Evolutionary conservation across 192 early-diverging fungal species (phyloP).

Genomic region (Linnemannia schmuckeri): DNA sequence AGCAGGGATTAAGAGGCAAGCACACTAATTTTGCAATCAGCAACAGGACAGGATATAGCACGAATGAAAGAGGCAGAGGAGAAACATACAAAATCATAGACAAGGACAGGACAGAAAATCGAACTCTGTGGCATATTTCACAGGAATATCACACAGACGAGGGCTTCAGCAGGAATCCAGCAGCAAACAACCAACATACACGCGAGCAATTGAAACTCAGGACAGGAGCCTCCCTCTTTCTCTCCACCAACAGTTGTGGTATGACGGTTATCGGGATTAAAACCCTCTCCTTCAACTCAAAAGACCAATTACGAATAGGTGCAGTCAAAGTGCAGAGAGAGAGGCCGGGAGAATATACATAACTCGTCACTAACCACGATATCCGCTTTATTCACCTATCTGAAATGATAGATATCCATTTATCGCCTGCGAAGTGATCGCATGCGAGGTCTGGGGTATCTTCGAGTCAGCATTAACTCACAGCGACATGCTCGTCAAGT

Average conservation of each 20-base stretch:
- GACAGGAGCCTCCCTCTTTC: not conserved
- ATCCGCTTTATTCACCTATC: not conserved
- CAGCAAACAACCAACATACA: not conserved
- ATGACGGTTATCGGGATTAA: not conserved
- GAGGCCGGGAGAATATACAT: not conserved
- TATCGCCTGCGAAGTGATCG: slow-evolving; percentile 82
- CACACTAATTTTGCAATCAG: not conserved
- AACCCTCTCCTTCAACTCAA: not conserved
- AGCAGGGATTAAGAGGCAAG: not conserved
- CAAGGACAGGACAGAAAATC: not conserved
- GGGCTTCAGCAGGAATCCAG: not conserved
- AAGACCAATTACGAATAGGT: not conserved
- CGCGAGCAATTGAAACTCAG: slow-evolving; percentile 1
- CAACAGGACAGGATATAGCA: not conserved
- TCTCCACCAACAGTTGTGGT: not conserved
- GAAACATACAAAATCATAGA: not conserved
- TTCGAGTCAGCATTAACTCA: slow-evolving; percentile 81
- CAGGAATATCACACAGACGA: not conserved
- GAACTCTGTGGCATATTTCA: not conserved
- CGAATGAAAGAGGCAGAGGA: not conserved
- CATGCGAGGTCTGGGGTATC: slow-evolving; percentile 83
- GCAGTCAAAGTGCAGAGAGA: not conserved
- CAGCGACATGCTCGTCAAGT: slow-evolving; percentile 78
- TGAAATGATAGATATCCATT: slow-evolving; percentile 79
- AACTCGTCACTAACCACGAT: not conserved